These are phyloP conservation scores for Saccharomycopsis capsularis DNA, from an alignment of 805 yeast genomes.

Conservation along the genomic window DNA sequence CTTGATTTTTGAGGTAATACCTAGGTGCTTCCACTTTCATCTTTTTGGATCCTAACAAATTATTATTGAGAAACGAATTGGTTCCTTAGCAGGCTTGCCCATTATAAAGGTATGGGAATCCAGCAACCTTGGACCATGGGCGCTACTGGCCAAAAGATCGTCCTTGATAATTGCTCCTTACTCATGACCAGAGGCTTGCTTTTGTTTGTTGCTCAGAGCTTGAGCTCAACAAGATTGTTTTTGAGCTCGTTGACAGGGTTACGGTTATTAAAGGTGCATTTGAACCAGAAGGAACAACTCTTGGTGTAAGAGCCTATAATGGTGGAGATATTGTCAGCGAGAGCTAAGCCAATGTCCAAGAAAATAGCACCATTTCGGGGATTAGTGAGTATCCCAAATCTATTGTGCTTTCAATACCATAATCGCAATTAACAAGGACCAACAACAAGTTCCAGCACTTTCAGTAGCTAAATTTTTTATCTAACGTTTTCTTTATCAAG, in stretches of 20 bases:
- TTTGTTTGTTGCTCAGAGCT: constrained; percentile 47
- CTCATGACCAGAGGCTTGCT: not conserved
- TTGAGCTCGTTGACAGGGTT: constrained; percentile 5
- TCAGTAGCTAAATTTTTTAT: constrained; percentile 11
- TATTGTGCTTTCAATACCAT: constrained; percentile 4
- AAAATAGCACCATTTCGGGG: not conserved
- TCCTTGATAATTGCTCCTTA: not conserved
- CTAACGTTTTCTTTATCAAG: constrained; percentile 10
- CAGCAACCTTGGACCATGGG: not conserved
- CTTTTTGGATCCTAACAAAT: too few relatives aligned
- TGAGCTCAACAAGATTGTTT: constrained; percentile 48
- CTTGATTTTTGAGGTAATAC: not conserved
- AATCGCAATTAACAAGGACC: constrained; percentile 16
- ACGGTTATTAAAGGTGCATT: not conserved
- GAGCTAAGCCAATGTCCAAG: constrained; percentile 6
- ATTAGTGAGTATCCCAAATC: not conserved
- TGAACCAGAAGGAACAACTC: constrained; percentile 8
- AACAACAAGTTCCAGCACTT: constrained; percentile 20
- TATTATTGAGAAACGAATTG: too few relatives aligned
- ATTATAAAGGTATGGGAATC: not conserved
- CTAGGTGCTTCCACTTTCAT: too few relatives aligned
- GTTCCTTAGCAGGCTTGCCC: too few relatives aligned
- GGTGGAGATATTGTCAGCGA: not conserved
- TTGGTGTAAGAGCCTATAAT: not conserved
- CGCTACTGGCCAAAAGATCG: not conserved